These are phyloP conservation scores for Fusarium newnesense DNA, from an alignment of 2,329 filamentous ascomycete species.

Conservation along the genomic window DNA sequence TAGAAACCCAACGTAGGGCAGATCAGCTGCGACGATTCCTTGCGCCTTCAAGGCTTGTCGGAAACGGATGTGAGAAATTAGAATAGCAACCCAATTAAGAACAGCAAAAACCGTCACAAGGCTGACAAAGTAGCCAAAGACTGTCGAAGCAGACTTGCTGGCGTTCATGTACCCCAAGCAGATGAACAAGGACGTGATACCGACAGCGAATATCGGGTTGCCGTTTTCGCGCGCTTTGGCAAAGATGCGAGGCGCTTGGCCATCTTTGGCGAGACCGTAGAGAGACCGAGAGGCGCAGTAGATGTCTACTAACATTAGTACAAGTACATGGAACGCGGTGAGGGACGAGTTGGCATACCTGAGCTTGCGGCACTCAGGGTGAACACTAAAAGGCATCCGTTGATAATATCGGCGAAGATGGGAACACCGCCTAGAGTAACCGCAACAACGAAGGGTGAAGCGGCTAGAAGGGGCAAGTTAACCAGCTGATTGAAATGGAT, in stretches of 20 bases:
- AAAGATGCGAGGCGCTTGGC: constrained; percentile 48
- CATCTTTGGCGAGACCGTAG: constrained; percentile 49
- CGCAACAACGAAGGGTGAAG: constrained; percentile 43
- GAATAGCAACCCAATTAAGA: constrained; percentile 56
- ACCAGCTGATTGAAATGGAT: too few relatives aligned
- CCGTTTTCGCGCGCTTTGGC: constrained; percentile 49
- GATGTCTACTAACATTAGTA: not conserved
- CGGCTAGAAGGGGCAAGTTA: not conserved
- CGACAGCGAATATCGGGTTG: constrained; percentile 54
- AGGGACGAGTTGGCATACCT: not conserved
- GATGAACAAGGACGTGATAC: constrained; percentile 48
- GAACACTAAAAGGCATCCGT: constrained; percentile 39
- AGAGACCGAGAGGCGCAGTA: constrained; percentile 55
- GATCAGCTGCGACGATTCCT: constrained; percentile 45
- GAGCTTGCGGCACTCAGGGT: constrained; percentile 39
- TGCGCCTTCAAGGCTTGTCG: constrained; percentile 51
- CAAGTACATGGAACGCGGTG: too few relatives aligned
- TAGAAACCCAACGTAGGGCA: constrained; percentile 53
- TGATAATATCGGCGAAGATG: constrained; percentile 37
- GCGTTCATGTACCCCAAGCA: constrained; percentile 55
- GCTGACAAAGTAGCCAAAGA: constrained; percentile 56
- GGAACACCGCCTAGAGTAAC: constrained; percentile 30
- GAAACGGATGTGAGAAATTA: constrained; percentile 54
- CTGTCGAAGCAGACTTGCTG: constrained; percentile 44
- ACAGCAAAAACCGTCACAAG: constrained; percentile 56